A percentile compares a stretch with the other conserved stretches of the same genome.
Evolutionary conservation across 169 alveolate genomes (phyloP).

Genomic region (Babesia ovis): DNA sequence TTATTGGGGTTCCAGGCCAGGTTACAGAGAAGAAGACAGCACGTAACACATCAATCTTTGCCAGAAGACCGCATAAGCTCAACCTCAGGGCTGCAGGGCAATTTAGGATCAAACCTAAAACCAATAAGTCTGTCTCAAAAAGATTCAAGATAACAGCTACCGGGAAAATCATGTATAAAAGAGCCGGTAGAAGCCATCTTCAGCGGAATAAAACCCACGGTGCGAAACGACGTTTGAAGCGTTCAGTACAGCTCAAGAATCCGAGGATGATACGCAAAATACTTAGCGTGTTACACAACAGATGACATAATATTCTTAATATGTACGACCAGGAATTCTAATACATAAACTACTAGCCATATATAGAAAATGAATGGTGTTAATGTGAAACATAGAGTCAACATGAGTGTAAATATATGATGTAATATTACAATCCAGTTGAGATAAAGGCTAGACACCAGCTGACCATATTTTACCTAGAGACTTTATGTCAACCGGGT

Average conservation of each 20-base stretch:
- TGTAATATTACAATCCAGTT: no score
- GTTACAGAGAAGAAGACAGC: not conserved
- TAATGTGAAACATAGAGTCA: not conserved
- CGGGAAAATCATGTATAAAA: conserved; percentile 80
- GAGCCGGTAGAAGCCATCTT: conserved; percentile 77
- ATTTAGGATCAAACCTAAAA: conserved; percentile 78
- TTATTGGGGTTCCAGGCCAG: not conserved
- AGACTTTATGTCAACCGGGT: not conserved
- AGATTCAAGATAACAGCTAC: conserved; percentile 82
- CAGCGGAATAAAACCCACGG: conserved; percentile 64
- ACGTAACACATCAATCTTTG: conserved; percentile 10
- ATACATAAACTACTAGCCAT: no score
- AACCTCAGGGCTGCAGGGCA: conserved; percentile 64
- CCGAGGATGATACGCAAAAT: conserved; percentile 58
- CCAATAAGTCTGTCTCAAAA: conserved; percentile 81
- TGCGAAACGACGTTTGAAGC: conserved; percentile 50
- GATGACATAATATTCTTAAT: conserved; percentile 24
- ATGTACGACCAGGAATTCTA: no score
- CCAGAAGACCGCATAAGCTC: conserved; percentile 37
- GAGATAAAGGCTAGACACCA: not conserved
- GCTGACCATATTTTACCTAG: conserved; percentile 16
- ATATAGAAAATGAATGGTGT: no score
- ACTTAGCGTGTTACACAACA: conserved; percentile 59
- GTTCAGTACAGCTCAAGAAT: conserved; percentile 49
- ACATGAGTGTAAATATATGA: not conserved